Base-by-base conservation (phyloP, 768 basidiomycete genomes). In the Russula griseocarnosa region DNA sequence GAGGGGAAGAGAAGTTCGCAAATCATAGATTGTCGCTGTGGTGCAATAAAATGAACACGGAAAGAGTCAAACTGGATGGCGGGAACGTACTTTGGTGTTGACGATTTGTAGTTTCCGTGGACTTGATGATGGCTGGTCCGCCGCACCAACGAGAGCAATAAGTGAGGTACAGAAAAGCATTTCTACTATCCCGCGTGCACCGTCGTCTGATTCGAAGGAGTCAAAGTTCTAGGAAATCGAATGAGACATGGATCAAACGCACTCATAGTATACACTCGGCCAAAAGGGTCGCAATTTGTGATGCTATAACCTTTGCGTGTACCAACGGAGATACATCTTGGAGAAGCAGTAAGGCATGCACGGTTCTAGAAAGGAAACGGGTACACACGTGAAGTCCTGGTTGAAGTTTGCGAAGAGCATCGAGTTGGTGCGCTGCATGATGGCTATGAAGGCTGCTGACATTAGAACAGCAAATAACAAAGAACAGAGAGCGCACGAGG, bases 141-240 rank as follows among this genome's bases (percentile, higher is more conserved):
- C 94, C 3, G 94, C 93, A 9, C 97, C 97, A 24, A 98, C 97
- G 36, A 99, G 82, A 0, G 97, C 97, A 53, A 99, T 93, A 66
- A 99, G 84, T 24, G 94, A 97, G 6, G 97, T 99, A 77, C 95
- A 98, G 79, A 99, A 99, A 63, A 99, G 81, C 97, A 99, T 99
- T 76, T 99, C 97, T 18, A 98, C 96, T 66, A 97, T 97, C 26
- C 94, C 94, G 20, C 91, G 84, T 2, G 96, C 92, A 9, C 96
- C 95, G 63, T 98, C 94, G 70, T 90, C 96, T 93, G 36, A 58
- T 22, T 46, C n/a, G 50, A 26, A 46, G 38, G 40, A 46, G 22
- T 44, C 55, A 51, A 34, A 13, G 20, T 59, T 50, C 20, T 9
- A 22, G 49, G 34, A 28, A 59, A 40, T 9, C 5, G 18, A 40